phyloP scores from a whole-genome alignment of 139 green algal genomes.

The Closterium sp. region DNA sequence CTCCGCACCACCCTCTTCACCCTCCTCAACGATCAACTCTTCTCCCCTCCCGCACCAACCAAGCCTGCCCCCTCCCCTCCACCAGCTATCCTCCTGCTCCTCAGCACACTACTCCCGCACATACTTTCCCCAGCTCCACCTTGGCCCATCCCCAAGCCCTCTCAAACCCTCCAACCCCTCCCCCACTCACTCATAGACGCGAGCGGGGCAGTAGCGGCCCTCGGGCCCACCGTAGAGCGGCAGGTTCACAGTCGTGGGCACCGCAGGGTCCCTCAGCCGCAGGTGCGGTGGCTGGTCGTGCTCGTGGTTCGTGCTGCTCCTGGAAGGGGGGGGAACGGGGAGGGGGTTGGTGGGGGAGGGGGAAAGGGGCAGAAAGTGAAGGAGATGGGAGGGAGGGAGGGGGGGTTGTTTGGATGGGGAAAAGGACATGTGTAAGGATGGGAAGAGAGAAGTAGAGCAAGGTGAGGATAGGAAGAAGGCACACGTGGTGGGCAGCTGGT shows the following conservation, averaged over 20 bases:
- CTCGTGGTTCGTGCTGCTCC: conserved; percentile 90
- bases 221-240: conserved; percentile 78
- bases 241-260: conserved; percentile 69
- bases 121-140: conserved; percentile 8
- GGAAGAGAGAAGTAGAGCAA: background rate
- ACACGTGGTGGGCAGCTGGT: too few species aligned
- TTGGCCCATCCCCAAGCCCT: conserved; percentile 19
- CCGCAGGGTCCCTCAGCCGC: conserved; percentile 62
- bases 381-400: background rate
- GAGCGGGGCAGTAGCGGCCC: conserved; percentile 68
- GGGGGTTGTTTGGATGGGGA: background rate
- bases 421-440: background rate
- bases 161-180: background rate
- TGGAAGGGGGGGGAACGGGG: background rate
- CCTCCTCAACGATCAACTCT: too few species aligned
- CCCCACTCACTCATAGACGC: conserved; percentile 84
- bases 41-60: too few species aligned
- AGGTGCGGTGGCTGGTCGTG: conserved; percentile 90
- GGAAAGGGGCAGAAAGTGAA: background rate
- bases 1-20: too few species aligned
- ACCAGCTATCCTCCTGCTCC: background rate
- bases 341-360: background rate
- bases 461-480: background rate
- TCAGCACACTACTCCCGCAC: background rate
- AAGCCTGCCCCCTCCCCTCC: background rate